Percentiles rank a stretch among this genome's conserved stretches.
These are phyloP conservation scores for Fusarium verrucosum DNA, from an alignment of 2,329 filamentous ascomycete genomes.

Conservation along the genomic window DNA sequence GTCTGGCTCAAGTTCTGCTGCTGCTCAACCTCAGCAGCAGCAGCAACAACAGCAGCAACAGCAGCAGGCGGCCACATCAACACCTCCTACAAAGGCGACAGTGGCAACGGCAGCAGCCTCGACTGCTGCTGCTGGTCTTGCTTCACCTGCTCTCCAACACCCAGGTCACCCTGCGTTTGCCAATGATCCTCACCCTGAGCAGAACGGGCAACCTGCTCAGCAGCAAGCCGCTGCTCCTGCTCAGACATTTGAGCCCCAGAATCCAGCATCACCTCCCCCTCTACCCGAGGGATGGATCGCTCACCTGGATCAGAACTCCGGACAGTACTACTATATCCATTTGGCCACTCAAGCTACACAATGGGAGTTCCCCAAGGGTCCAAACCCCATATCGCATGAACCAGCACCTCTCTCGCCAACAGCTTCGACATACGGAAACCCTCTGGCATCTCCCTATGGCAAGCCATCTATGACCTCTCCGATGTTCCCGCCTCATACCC, in stretches of 20 bases:
- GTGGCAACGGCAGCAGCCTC: conserved; percentile 37
- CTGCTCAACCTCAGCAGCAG: conserved; percentile 40
- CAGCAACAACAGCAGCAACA: conserved; percentile 40
- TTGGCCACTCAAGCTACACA: conserved; percentile 94
- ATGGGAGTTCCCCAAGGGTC: conserved; percentile 98
- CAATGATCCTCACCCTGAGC: conserved; percentile 73
- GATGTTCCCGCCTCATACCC: conserved; percentile 82
- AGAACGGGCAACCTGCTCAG: conserved; percentile 57
- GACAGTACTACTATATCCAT: conserved; percentile 99
- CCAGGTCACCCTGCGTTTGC: conserved; percentile 84
- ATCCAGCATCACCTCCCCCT: conserved; percentile 86
- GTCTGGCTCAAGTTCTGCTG: conserved; percentile 43
- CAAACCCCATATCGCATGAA: conserved; percentile 87
- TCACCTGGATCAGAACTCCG: conserved; percentile 92
- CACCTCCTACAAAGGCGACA: conserved; percentile 46
- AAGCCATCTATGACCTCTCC: conserved; percentile 73
- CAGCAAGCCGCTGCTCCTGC: conserved; percentile 58
- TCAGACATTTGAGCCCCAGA: conserved; percentile 54
- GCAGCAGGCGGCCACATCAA: conserved; percentile 34
- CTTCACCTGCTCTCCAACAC: conserved; percentile 63
- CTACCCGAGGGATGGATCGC: conserved; percentile 98
- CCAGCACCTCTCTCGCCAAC: conserved; percentile 84
- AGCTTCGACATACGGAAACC: conserved; percentile 78
- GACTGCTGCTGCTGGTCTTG: conserved; percentile 46
- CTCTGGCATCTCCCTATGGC: conserved; percentile 73